Conservation (phyloP, 305 asterid species). For the Fraxinus platypoda region DNA sequence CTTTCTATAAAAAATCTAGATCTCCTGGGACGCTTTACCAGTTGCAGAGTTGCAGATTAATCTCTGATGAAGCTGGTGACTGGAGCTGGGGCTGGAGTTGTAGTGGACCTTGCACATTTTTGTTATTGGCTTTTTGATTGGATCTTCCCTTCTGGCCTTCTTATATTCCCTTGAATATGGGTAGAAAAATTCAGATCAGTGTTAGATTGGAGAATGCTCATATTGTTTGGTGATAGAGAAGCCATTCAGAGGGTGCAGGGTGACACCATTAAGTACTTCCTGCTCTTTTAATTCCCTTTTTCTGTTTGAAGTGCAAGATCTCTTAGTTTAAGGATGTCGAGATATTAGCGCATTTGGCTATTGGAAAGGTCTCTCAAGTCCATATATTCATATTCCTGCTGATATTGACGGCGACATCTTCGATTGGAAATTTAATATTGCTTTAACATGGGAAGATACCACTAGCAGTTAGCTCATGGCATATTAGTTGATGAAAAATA, state of each 20-base stretch:
- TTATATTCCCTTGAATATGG: constrained; percentile 17
- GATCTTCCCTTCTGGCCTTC: constrained; percentile 31
- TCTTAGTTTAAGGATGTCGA: constrained; percentile 26
- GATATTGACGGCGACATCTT: constrained; percentile 24
- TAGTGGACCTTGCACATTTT: constrained; percentile 41
- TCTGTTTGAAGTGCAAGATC: constrained; percentile 23
- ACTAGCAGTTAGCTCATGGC: constrained; percentile 35
- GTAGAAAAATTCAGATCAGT: constrained; percentile 27
- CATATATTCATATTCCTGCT: constrained; percentile 20
- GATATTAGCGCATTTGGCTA: constrained; percentile 29
- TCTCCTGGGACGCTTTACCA: constrained; percentile 52
- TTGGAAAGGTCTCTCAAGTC: constrained; percentile 27
- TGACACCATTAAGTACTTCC: constrained; percentile 24
- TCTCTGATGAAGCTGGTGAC: constrained; percentile 47
- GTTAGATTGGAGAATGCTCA: constrained; percentile 26
- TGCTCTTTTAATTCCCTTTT: constrained; percentile 22
- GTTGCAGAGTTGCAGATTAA: constrained; percentile 52
- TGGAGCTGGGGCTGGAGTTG: constrained; percentile 42
- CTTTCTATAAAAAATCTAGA: constrained; percentile 53
- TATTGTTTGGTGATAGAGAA: constrained; percentile 31
- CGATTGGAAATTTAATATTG: constrained; percentile 20
- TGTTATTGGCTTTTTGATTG: constrained; percentile 31
- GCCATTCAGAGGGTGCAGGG: constrained; percentile 26
- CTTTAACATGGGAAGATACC: constrained; percentile 24
- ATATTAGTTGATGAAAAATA: constrained; percentile 26